Base-by-base conservation (phyloP, 129 eudicot genomes). In the Flaveria ramosissima region DNA sequence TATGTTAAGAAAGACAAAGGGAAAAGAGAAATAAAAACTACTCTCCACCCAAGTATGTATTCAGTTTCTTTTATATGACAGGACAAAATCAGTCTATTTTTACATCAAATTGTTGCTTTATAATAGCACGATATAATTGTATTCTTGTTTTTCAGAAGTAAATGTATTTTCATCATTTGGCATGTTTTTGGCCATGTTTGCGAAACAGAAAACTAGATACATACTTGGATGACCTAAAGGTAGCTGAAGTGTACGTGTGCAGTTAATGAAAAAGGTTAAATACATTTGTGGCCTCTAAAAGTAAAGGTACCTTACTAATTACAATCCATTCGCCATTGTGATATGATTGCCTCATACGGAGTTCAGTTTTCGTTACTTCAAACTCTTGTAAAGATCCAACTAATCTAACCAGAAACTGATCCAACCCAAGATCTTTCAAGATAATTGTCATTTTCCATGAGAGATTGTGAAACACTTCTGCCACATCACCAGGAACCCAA, bases 391-490 rank as follows among this genome's bases (percentile, higher is more conserved):
- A 78, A 50, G 83, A 85, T 41, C 95, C 98, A 77, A 86, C 78
- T 52, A 90, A 67, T 81, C 92, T 88, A 9, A 92, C 91, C 66
- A 80, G 23, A 83, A 78, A 85, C 26, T 76, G 82, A 19, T 83
- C 77, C 61, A 86, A 53, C 5, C 61, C 51, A 55, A 87, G 77
- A 68, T 68, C 85, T 57, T 86, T 80, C 71, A 80, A 72, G 46
- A 92, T 77, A n/a, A 77, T 82, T 15, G 90, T 90, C 84, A 79
- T 75, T 77, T 86, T 89, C 96, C 98, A 88, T 4, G 89, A 83
- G 55, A 83, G 81, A 76, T 83, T 80, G 26, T 88, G 82, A 61
- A 93, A 85, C 47, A 88, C 92, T 88, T 92, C 96, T 9, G 88
- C 85, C 69, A 88, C 88, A 70, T 90, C 90, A 71, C 95, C 98